Evolutionary conservation across 139 green algal genomes (phyloP), one percentile per base, ranked within the genome.

Genomic region (Ostreobium quekettii): DNA sequence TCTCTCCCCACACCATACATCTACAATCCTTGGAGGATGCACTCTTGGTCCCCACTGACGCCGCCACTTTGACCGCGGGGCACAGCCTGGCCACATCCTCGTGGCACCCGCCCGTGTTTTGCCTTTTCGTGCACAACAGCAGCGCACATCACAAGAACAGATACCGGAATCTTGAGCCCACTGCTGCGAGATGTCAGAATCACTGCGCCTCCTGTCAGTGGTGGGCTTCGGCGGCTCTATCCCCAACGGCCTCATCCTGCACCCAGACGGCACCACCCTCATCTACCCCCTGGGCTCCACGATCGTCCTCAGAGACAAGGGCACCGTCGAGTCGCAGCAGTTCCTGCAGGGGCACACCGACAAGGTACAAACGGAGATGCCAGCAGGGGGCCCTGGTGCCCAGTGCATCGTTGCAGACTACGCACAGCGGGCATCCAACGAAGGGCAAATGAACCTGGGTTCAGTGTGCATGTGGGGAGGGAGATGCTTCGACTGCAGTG

Each of bases 271-370:
- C 4, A 38, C 73, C 4, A 89, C 80, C 2, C 39, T 92, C 6
- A 87, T 93, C 15, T 95, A 93, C 58, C 83, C 89, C 6, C 76
- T 95, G 1, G 89, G 89, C 7, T 85, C 76, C 36, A 93, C 85
- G 1, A 77, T 95, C 24, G 85, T 93, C 4, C 62, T 93, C 15
- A 75, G 83, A 3, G 69, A 86, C 56, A 83, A 88, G 47, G 57
- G 67, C 2, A 81, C 87, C 48, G 6, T 77, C 1, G 61, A 68
- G 4, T 64, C 75, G 1, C 86, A 82, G 48, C 47, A 71, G 24
- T 85, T 85, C 48, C 63, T 87, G 38, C 66, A 74, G 2, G 78
- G 74, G 8, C 78, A 83, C 49, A 74, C 69, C 31, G 69, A 80
- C 64, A 70, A 79, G 69, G 73, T 70, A 60, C n/a, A 57, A 2